Evolutionary conservation across 495 filamentous ascomycete genomes (phyloP), one percentile per base, ranked within the genome.

Genomic region (Aspergillus panamensis): DNA sequence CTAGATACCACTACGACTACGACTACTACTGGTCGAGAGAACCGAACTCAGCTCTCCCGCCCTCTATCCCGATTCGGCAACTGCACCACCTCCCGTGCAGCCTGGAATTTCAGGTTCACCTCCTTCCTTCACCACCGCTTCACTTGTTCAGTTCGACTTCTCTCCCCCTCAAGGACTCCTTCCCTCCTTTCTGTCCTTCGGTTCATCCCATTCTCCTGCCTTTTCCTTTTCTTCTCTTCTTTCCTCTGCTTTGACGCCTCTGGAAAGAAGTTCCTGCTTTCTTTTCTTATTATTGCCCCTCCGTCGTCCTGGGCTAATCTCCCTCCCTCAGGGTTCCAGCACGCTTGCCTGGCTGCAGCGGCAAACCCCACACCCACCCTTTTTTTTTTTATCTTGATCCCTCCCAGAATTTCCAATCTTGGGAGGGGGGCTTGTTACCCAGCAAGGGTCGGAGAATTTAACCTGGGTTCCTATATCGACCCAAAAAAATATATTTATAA

Each of bases 361-460:
- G 59, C 55, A 62, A 93, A 74, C 64, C 91, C 83, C 44, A 92
- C 82, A 48, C 84, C 83, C 37, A 77, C 75, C 62, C 68, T 82
- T 57, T 72, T 77, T 57, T 72, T 77, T 61, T 47, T 51, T 77
- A 55, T 51, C 47, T 52, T 31, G 56, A 52, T 59, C 53, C 48
- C 53, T 64, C 51, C 44, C 55, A 52, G 40, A 30, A 42, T 58
- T 47, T 51, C 51, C 42, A 51, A 47, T 40, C 53, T 48, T 53
- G 44, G 53, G 33, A 59, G 42, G 42, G 42, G 57, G 50, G 49
- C 25, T 39, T 58, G 55, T 51, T 44, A 2, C 32, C 57, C 63
- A 62, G 63, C 63, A 66, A 66, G 63, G 63, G 59, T 43, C 55
- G 55, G 58, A 61, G 52, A 55, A 53, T 59, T 57, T 47, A 19